Percentiles rank a stretch among this genome's conserved stretches.
Evolutionary conservation across 257 asterid genomes (phyloP).

Genomic region (Buddleja alternifolia): DNA sequence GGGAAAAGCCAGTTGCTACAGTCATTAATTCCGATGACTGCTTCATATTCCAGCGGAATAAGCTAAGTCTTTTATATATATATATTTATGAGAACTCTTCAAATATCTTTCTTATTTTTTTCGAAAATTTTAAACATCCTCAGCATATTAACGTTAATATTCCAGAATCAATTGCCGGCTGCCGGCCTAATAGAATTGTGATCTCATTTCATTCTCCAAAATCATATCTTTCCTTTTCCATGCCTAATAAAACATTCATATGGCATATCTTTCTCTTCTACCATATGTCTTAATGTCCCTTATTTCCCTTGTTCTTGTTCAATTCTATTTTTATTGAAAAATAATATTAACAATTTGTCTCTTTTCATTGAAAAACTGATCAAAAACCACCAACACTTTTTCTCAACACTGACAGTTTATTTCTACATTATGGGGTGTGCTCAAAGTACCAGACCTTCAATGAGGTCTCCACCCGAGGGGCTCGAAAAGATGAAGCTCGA

Average conservation of each 20-base stretch:
- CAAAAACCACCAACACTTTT: neutral
- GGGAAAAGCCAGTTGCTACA: conserved; percentile 23
- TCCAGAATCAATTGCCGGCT: conserved; percentile 30
- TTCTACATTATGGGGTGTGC: conserved; percentile 56
- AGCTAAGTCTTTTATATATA: conserved; percentile 32
- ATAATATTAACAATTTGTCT: conserved; percentile 3
- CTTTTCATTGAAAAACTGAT: conserved; percentile 7
- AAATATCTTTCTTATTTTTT: neutral
- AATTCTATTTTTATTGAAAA: conserved; percentile 34
- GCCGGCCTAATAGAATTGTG: conserved; percentile 39
- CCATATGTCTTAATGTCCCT: conserved; percentile 44
- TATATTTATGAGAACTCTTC: neutral
- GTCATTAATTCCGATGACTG: conserved; percentile 19
- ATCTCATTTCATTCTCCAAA: conserved; percentile 3
- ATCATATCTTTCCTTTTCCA: conserved; percentile 14
- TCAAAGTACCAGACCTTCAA: conserved; percentile 45
- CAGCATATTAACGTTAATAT: conserved; percentile 17
- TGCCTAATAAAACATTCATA: conserved; percentile 11
- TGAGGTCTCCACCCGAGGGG: conserved; percentile 46
- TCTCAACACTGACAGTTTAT: neutral
- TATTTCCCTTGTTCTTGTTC: conserved; percentile 40
- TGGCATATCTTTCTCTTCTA: conserved; percentile 23
- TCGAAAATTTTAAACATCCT: neutral
- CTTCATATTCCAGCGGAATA: conserved; percentile 34
- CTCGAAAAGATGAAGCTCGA: conserved; percentile 58